These are phyloP conservation scores for Jackrogersella minutella DNA, from an alignment of 495 filamentous ascomycete genomes.

Conservation along the genomic window DNA sequence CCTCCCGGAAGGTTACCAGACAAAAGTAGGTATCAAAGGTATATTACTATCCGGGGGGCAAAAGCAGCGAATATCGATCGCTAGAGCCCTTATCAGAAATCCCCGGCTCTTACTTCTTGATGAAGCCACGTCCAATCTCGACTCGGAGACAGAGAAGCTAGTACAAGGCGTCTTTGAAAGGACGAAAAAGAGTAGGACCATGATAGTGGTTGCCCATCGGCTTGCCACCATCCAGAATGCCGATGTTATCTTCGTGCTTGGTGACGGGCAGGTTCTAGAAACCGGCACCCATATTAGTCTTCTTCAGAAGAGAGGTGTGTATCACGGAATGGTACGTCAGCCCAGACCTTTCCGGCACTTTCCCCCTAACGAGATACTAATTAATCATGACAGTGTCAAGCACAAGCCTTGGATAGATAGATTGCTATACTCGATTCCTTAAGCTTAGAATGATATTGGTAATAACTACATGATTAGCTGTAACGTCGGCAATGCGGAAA, in stretches of 20 bases:
- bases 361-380: constrained; percentile 1
- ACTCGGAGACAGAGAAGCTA: constrained; percentile 76
- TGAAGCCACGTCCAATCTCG: constrained; percentile 80
- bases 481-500: constrained; percentile 18
- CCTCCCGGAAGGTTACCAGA: constrained; percentile 67
- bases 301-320: constrained; percentile 59
- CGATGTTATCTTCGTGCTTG: constrained; percentile 65
- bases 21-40: constrained; percentile 69
- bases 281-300: constrained; percentile 59
- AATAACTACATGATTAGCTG: constrained; percentile 8
- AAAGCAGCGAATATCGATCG: constrained; percentile 78
- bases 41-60: constrained; percentile 79
- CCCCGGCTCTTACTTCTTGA: constrained; percentile 79
- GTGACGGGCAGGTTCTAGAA: constrained; percentile 62
- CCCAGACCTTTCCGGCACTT: constrained; percentile 8
- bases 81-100: constrained; percentile 76
- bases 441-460: constrained; percentile 17
- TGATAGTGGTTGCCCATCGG: constrained; percentile 78
- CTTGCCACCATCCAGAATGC: constrained; percentile 66
- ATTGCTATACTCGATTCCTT: not conserved
- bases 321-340: constrained; percentile 63
- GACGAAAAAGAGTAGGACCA: constrained; percentile 69
- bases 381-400: constrained; percentile 54
- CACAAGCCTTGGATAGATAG: constrained; percentile 58
- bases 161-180: constrained; percentile 76